These are phyloP conservation scores for Trichoderma sp. DNA, from an alignment of 2,329 filamentous ascomycete species.

Conservation along the genomic window DNA sequence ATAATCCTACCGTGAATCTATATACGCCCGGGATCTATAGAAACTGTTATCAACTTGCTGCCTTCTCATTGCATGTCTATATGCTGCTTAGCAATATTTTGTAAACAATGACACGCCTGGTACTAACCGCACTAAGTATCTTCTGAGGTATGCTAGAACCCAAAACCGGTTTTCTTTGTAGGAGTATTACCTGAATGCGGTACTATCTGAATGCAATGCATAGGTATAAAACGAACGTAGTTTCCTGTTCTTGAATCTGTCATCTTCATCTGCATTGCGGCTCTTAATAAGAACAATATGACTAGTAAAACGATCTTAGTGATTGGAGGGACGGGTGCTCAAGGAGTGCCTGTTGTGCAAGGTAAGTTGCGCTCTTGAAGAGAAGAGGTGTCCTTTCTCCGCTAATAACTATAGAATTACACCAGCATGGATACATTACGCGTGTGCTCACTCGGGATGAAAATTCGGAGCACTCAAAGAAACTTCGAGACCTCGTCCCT, in stretches of 20 bases:
- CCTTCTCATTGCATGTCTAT: not conserved
- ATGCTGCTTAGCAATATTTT: not conserved
- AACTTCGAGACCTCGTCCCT: not conserved
- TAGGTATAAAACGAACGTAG: not conserved
- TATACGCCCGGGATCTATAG: too few species aligned
- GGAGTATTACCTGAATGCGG: too few species aligned
- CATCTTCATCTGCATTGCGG: not conserved
- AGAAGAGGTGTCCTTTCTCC: not conserved
- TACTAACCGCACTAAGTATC: not conserved
- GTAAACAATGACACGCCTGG: not conserved
- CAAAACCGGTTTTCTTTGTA: too few species aligned
- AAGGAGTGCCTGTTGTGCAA: not conserved
- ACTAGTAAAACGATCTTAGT: not conserved
- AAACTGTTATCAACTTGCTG: too few species aligned
- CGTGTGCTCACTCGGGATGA: not conserved
- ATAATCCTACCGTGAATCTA: too few species aligned
- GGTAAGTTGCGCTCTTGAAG: not conserved
- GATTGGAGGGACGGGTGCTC: not conserved
- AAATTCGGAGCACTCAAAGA: not conserved
- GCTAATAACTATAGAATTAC: not conserved
- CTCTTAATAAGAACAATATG: not conserved
- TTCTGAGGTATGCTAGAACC: not conserved
- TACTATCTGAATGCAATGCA: not conserved
- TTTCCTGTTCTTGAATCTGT: not conserved
- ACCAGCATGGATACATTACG: not conserved